Base-by-base conservation (phyloP, 345 rosid species). In the Gossypium herbaceum region DNA sequence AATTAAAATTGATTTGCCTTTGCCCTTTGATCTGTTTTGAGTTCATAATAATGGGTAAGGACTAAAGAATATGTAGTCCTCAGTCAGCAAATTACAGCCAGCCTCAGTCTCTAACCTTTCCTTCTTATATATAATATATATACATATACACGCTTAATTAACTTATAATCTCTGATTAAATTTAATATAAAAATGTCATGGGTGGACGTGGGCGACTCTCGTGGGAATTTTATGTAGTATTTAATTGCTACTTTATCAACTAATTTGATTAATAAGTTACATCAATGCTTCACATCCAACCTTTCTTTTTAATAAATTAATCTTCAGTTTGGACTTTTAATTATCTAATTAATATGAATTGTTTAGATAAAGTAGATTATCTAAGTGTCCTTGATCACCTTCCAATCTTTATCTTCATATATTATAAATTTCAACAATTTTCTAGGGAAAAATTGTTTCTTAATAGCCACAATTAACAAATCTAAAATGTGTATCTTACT, bases 1-100 rank as follows among this genome's bases (percentile, higher is more conserved):
- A 22, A 50, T 45, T 71, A 52, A 63, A 54, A 63, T 27, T 9
- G 48, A 56, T 47, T 17, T 66, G 17, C 27, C 17, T 16, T 45
- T 11, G 1, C 50, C 13, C 51, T 47, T 12, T 12, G 13, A 9
- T 47, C 51, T 1, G 41, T 34, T 34, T 34, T 34, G 41, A 20
- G 47, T 67, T 25, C 9, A 39, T 7, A 13, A 71, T 67, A 74
- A 44, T 5, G 62, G 62, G 29, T 1, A 57, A 9, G 29, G 39
- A 50, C 71, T 43, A 73, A 68, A 27, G 29, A 11, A 22, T 4
- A 44, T 20, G 22, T 15, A 68, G 65, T 69, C 59, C 47, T 77
- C 74, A 75, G 73, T 84, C 79, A 66, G 39, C 43, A 48, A 39
- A 24, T 73, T 64, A 75, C 86, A 73, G 45, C 41, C 75, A 65